These are phyloP conservation scores for Claviceps spartinae DNA, from an alignment of 2,329 filamentous ascomycete species.

Conservation along the genomic window DNA sequence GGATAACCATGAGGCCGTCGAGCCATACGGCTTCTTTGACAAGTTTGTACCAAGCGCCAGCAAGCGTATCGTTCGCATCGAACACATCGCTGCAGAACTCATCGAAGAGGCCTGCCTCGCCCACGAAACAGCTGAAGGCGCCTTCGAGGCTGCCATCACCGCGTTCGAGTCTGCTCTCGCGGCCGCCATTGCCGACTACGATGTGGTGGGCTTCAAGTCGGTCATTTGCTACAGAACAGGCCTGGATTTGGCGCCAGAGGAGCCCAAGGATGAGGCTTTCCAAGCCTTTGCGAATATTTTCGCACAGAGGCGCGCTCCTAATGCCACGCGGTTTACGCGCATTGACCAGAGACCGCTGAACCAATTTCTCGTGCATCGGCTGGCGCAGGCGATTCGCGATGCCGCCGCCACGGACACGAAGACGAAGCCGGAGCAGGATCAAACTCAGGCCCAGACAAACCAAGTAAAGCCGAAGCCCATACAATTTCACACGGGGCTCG, in stretches of 20 bases:
- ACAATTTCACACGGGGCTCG: constrained; percentile 73
- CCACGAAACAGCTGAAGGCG: constrained; percentile 14
- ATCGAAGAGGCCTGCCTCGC: constrained; percentile 32
- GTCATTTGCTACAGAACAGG: constrained; percentile 73
- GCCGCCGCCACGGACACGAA: constrained; percentile 14
- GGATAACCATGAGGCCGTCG: constrained; percentile 37
- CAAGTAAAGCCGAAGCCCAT: constrained; percentile 44
- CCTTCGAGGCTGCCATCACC: constrained; percentile 20
- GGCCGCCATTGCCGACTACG: constrained; percentile 44
- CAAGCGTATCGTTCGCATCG: constrained; percentile 66
- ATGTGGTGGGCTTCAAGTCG: constrained; percentile 70
- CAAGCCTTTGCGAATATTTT: constrained; percentile 27
- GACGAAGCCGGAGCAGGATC: constrained; percentile 13
- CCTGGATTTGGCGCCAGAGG: constrained; percentile 39
- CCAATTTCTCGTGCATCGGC: constrained; percentile 52
- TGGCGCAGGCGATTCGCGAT: constrained; percentile 43
- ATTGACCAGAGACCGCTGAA: constrained; percentile 54
- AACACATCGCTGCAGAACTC: constrained; percentile 53
- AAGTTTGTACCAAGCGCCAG: constrained; percentile 48
- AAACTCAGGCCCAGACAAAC: no score
- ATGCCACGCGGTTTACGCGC: constrained; percentile 28
- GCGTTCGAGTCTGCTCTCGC: constrained; percentile 32
- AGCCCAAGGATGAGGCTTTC: constrained; percentile 28
- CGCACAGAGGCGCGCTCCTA: constrained; percentile 5
- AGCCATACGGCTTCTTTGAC: constrained; percentile 52